Evolutionary conservation across 202 grass and related monocot species (phyloP).

Genomic region (Brachypodium distachyon): DNA sequence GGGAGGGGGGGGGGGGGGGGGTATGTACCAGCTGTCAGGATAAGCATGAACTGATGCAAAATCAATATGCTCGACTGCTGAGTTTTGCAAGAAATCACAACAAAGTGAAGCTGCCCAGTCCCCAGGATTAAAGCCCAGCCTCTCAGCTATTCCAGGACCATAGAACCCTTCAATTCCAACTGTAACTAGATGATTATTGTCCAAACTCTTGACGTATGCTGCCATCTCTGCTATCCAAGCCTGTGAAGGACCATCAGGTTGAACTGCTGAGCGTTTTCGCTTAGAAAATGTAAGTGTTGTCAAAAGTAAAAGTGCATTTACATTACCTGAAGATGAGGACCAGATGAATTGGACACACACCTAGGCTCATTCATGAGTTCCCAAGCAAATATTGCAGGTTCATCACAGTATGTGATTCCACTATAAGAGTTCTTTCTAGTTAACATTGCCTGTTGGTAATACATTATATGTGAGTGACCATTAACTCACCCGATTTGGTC

Average conservation of each 20-base stretch:
- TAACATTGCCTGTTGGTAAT: slow-evolving; percentile 49
- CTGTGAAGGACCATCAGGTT: slow-evolving; percentile 30
- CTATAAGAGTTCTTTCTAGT: slow-evolving; percentile 84
- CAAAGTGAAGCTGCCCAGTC: slow-evolving; percentile 80
- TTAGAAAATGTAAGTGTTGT: neutral
- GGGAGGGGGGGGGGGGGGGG: too few species aligned
- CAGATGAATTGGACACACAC: slow-evolving; percentile 65
- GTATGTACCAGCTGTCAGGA: slow-evolving; percentile 79
- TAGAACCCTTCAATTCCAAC: slow-evolving; percentile 96
- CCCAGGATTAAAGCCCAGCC: slow-evolving; percentile 59
- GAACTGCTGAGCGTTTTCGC: neutral
- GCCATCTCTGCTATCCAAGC: slow-evolving; percentile 93
- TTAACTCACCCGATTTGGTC: neutral
- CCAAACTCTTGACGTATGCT: slow-evolving; percentile 63
- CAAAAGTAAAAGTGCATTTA: neutral
- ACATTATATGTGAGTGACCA: neutral
- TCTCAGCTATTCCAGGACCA: slow-evolving; percentile 38
- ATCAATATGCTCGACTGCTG: slow-evolving; percentile 73
- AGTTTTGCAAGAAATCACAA: slow-evolving; percentile 83
- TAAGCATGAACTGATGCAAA: slow-evolving; percentile 93
- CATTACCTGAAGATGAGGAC: slow-evolving; percentile 67
- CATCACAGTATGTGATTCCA: slow-evolving; percentile 80
- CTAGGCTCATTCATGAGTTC: slow-evolving; percentile 96
- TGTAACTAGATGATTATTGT: slow-evolving; percentile 71
- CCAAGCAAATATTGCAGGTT: slow-evolving; percentile 95